phyloP scores from a whole-genome alignment of 345 rosid genomes.

The Citrus medica region DNA sequence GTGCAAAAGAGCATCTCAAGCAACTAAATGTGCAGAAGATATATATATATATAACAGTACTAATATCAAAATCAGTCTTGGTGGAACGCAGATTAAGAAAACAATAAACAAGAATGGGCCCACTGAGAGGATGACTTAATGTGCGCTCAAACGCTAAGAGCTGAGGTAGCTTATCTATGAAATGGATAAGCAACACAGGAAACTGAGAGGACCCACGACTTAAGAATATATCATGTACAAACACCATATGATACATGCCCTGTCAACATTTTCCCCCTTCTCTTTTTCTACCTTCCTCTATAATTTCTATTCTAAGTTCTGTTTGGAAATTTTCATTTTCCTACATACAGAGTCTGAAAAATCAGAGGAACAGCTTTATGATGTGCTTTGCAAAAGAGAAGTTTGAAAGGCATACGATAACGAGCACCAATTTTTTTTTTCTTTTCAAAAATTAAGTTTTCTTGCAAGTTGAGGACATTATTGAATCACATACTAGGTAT shows the following conservation, averaged over 20 bases:
- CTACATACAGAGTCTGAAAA: neutral
- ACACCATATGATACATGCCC: neutral
- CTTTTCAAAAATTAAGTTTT: neutral
- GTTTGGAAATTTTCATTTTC: neutral
- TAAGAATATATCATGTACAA: neutral
- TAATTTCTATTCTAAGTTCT: neutral
- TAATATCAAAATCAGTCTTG: neutral
- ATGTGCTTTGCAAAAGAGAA: neutral
- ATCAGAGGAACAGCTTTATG: neutral
- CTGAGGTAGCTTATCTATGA: neutral
- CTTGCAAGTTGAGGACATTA: neutral
- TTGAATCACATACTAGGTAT: neutral
- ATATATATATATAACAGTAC: too few relatives aligned
- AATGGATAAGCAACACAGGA: neutral
- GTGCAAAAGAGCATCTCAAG: neutral
- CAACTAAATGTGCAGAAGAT: neutral
- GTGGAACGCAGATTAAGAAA: neutral
- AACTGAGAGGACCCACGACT: conserved; percentile 1
- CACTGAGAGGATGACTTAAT: neutral
- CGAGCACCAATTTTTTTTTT: neutral
- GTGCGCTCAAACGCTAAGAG: neutral
- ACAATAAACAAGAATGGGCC: conserved; percentile 1
- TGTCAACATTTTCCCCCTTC: neutral
- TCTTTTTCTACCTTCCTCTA: neutral
- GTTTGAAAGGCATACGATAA: neutral